These are phyloP conservation scores for Sporothrix pallida DNA, from an alignment of 2,329 filamentous ascomycete species.

Conservation along the genomic window DNA sequence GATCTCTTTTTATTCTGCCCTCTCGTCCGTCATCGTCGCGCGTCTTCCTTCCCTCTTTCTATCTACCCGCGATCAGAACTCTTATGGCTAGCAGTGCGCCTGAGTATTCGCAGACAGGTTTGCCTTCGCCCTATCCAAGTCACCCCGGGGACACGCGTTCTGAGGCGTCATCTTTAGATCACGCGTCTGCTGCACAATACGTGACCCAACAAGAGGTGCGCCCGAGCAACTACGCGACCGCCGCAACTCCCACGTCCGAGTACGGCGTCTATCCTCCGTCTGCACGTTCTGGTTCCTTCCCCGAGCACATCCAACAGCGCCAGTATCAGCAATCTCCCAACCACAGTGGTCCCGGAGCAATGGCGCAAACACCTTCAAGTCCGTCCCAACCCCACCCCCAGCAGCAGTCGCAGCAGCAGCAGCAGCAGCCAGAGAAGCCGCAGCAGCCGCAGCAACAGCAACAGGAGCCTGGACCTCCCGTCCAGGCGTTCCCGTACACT, in stretches of 20 bases:
- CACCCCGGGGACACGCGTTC: slow-evolving; percentile 73
- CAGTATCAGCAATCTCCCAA: slow-evolving; percentile 80
- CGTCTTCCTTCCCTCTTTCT: slow-evolving; percentile 31
- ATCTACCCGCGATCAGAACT: slow-evolving; percentile 40
- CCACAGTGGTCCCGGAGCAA: slow-evolving; percentile 76
- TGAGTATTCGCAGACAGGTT: slow-evolving; percentile 88
- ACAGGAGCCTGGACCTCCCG: slow-evolving; percentile 72
- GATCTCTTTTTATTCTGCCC: slow-evolving; percentile 22
- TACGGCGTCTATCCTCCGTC: slow-evolving; percentile 79
- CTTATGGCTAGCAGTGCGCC: slow-evolving; percentile 67
- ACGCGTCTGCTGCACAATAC: slow-evolving; percentile 91
- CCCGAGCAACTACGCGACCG: slow-evolving; percentile 68
- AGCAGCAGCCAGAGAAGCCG: background rate
- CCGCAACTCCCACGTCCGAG: slow-evolving; percentile 85
- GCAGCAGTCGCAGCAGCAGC: background rate
- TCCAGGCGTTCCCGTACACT: slow-evolving; percentile 63
- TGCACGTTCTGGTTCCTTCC: slow-evolving; percentile 82
- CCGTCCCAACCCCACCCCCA: slow-evolving; percentile 73
- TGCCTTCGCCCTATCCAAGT: slow-evolving; percentile 74
- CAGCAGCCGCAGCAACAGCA: slow-evolving; percentile 58
- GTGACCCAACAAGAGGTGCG: slow-evolving; percentile 80
- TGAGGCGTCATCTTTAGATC: slow-evolving; percentile 88
- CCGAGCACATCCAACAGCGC: slow-evolving; percentile 86
- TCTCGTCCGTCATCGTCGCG: background rate
- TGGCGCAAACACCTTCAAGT: slow-evolving; percentile 98